Evolutionary conservation across 805 yeast genomes (phyloP), one percentile per base, ranked within the genome.

Genomic region (Komagataella mondaviorum): DNA sequence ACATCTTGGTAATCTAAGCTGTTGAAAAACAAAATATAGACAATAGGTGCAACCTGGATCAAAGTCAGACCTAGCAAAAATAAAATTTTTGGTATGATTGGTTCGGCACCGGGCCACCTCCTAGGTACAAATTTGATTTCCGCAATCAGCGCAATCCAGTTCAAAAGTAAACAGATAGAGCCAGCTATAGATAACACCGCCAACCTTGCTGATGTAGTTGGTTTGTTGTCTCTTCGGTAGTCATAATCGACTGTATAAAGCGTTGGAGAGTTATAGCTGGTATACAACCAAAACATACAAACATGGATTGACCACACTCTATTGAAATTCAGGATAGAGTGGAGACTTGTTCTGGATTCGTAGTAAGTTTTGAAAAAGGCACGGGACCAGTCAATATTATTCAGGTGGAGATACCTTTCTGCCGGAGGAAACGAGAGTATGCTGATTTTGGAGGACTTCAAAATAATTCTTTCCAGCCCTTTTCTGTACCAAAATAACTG

Each of bases 231-330:
- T 39, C 70, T 46, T 36, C 68, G 51, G 51, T 69, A 76, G 44
- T 55, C 51, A 54, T 73, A 76, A 45, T 71, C 57, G 20, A 58
- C 60, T 7, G 81, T 77, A 59, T 75, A 76, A 6, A 77, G 56
- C 4, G 76, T 63, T 1, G 80, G 78, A 0, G 80, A 69, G 55
- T 77, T 77, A 55, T 73, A 73, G 52, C 75, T 66, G 4, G 78
- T 72, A 54, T 66, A 75, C 55, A 71, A 76, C 81, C 81, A 77
- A 59, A 72, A 77, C 59, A 71, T 64, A 2, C 73, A 63, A 6
- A 73, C 55, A 56, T 77, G 81, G 49, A 77, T 73, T 10, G 73
- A 71, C 81, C 81, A 77, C 12, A 77, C 70, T 54, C 81, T 61
- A 56, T 71, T 74, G 55, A 75, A 76, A 55, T 76, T 75, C 1